Conservation (phyloP, 2,329 filamentous ascomycete species). For the Byssochlamys sp. region DNA sequence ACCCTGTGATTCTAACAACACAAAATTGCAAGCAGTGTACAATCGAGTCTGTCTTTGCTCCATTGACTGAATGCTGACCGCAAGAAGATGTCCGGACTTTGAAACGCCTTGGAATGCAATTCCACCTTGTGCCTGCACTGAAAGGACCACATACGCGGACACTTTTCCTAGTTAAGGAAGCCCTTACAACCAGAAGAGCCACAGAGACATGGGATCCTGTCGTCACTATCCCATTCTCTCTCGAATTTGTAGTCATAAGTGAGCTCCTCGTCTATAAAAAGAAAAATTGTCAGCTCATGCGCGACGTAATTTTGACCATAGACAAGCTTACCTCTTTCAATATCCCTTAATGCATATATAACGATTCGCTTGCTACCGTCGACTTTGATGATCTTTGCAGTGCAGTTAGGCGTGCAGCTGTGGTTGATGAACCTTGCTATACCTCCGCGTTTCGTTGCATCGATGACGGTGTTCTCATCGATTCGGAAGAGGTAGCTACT, state of each 20-base stretch:
- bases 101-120: conserved; percentile 1
- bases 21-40: not conserved
- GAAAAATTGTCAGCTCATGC: conserved; percentile 4
- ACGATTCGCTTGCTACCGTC: conserved; percentile 97
- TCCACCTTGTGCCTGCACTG: not conserved
- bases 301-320: conserved; percentile 4
- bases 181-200: conserved; percentile 94
- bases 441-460: conserved; percentile 95
- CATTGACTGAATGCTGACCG: not conserved
- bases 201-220: conserved; percentile 94
- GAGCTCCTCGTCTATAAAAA: conserved; percentile 75
- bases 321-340: conserved; percentile 71
- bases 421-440: conserved; percentile 98
- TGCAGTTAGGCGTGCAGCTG: conserved; percentile 96
- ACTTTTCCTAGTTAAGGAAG: conserved; percentile 71
- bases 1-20: not conserved
- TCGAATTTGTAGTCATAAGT: conserved; percentile 99
- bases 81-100: not conserved
- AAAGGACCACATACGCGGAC: not conserved
- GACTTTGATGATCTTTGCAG: conserved; percentile 97
- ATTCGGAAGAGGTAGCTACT: conserved; percentile 97
- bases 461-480: conserved; percentile 92
- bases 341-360: conserved; percentile 94
- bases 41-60: not conserved
- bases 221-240: conserved; percentile 84